These are phyloP conservation scores for Backusella liffmaniae DNA, from an alignment of 192 early-diverging fungal species.

Conservation along the genomic window DNA sequence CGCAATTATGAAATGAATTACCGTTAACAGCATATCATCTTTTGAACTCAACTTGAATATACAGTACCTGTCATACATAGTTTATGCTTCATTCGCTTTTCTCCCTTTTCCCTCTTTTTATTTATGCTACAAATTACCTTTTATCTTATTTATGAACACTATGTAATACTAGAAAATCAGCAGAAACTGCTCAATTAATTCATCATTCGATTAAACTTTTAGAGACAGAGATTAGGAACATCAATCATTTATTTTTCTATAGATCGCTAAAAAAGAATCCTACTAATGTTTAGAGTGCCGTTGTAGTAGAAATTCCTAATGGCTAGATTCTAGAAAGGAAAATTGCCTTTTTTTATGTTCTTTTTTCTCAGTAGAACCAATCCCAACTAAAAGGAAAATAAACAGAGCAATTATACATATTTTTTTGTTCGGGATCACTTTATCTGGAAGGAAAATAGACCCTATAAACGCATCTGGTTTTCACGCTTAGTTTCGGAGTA, in stretches of 20 bases:
- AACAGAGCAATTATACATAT: background rate
- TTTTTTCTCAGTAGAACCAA: background rate
- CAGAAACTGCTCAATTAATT: background rate
- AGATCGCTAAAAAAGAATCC: background rate
- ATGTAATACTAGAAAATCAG: background rate
- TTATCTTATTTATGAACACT: background rate
- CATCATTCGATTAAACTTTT: background rate
- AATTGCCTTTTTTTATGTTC: background rate
- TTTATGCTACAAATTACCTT: background rate
- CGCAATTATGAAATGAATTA: conserved; percentile 15
- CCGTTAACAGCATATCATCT: background rate
- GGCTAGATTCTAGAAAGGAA: background rate
- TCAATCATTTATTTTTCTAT: background rate
- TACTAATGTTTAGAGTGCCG: background rate
- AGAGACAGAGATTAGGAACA: background rate
- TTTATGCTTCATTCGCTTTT: background rate
- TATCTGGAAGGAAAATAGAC: background rate
- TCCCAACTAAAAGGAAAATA: background rate
- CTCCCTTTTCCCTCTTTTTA: background rate
- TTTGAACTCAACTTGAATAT: background rate
- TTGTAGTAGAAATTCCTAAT: background rate
- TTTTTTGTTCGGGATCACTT: background rate
- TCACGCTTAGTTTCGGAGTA: background rate
- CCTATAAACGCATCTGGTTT: background rate
- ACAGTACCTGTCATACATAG: background rate